Percentiles rank a stretch among this genome's conserved stretches.
These are phyloP conservation scores for Cyberlindnera petersonii DNA, from an alignment of 805 yeast species.

Conservation along the genomic window DNA sequence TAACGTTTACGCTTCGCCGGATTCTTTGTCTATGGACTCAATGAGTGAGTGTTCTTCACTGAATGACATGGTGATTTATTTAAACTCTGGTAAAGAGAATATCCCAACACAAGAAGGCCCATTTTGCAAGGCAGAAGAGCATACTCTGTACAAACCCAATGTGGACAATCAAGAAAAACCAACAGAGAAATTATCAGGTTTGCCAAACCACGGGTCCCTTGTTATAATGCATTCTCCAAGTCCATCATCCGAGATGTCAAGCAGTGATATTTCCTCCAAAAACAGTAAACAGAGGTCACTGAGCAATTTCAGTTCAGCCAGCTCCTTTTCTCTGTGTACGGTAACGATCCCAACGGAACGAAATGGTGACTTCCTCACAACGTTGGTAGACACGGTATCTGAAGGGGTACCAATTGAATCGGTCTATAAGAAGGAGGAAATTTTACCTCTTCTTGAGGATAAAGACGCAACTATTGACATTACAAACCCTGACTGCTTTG, in stretches of 20 bases:
- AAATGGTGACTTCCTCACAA: conserved; percentile 3
- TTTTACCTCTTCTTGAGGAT: background rate
- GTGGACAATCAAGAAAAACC: too few relatives aligned
- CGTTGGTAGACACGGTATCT: conserved; percentile 5
- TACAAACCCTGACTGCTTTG: background rate
- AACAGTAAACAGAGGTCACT: too few relatives aligned
- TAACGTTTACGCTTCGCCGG: too few relatives aligned
- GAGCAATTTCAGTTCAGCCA: background rate
- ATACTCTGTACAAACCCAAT: background rate
- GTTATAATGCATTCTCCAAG: too few relatives aligned
- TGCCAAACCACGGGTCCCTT: background rate
- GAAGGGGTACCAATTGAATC: conserved; percentile 4
- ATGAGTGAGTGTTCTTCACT: too few relatives aligned
- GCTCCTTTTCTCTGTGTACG: conserved; percentile 4
- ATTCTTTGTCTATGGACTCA: too few relatives aligned
- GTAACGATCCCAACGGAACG: conserved; percentile 7
- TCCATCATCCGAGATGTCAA: too few relatives aligned
- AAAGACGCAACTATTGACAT: background rate
- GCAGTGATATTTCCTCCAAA: background rate
- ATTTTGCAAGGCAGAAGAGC: background rate
- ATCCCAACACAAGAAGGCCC: too few relatives aligned
- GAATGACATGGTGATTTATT: too few relatives aligned
- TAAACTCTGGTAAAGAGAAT: too few relatives aligned
- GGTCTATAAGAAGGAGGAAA: background rate
- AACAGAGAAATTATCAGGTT: background rate